phyloP scores from a whole-genome alignment of 2,329 filamentous ascomycete species.

The Stachybotrys chlorohalonatus region DNA sequence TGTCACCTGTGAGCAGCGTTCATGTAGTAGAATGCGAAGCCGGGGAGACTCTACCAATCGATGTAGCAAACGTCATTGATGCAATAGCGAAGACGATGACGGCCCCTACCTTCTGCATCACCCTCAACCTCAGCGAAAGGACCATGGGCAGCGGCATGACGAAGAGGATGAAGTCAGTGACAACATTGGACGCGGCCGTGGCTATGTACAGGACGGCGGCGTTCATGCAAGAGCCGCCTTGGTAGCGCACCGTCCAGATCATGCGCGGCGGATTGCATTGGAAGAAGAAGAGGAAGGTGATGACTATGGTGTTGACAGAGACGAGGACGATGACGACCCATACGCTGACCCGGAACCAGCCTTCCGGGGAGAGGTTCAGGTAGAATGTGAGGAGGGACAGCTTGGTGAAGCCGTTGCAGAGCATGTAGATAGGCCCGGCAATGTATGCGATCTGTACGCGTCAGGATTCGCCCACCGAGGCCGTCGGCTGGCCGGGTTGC shows the following conservation, averaged over 20 bases:
- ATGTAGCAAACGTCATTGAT: slow-evolving; percentile 12
- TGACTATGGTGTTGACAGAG: slow-evolving; percentile 16
- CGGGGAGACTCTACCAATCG: slow-evolving; percentile 7
- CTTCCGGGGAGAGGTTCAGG: slow-evolving; percentile 22
- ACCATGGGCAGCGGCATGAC: slow-evolving; percentile 36
- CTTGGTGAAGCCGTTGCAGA: slow-evolving; percentile 25
- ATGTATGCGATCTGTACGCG: slow-evolving; percentile 10
- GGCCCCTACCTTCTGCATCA: slow-evolving; percentile 33
- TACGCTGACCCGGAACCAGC: slow-evolving; percentile 18
- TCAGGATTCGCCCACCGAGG: background rate
- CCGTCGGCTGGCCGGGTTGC: background rate
- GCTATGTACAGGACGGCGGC: slow-evolving; percentile 36
- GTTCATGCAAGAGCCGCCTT: slow-evolving; percentile 28
- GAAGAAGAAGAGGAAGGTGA: slow-evolving; percentile 14
- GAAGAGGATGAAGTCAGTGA: slow-evolving; percentile 36
- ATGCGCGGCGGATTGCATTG: slow-evolving; percentile 12
- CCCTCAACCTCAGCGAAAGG: slow-evolving; percentile 30
- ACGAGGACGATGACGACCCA: slow-evolving; percentile 19
- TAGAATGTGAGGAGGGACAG: slow-evolving; percentile 27
- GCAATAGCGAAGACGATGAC: slow-evolving; percentile 34
- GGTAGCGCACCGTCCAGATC: slow-evolving; percentile 9
- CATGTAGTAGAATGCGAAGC: background rate
- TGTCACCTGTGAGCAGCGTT: slow-evolving; percentile 1
- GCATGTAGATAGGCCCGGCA: slow-evolving; percentile 19
- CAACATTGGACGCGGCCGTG: slow-evolving; percentile 36